phyloP scores from a whole-genome alignment of 148 eudicot genomes.

The Rhododendron williamsianum region DNA sequence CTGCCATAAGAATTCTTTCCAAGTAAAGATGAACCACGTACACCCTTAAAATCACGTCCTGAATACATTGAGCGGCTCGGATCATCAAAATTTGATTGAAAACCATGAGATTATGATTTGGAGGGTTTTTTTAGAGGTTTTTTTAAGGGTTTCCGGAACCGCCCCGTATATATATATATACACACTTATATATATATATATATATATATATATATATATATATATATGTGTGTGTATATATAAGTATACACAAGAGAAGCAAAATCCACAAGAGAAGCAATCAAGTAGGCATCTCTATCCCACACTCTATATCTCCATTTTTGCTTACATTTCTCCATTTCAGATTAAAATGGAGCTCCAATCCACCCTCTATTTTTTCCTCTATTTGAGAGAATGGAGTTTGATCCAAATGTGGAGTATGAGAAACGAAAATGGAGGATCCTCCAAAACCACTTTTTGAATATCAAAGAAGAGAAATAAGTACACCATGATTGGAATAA shows the following conservation, averaged over 20 bases:
- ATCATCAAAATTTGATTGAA: no score
- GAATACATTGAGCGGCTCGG: no score
- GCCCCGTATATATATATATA: background rate
- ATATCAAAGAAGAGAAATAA: no score
- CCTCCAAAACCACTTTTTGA: background rate
- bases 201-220: background rate
- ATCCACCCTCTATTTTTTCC: background rate
- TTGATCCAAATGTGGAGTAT: background rate
- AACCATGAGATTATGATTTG: no score
- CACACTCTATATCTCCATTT: background rate
- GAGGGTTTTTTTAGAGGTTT: no score
- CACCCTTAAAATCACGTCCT: no score
- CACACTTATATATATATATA: background rate
- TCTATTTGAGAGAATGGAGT: background rate
- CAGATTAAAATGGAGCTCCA: background rate
- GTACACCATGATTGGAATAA: no score
- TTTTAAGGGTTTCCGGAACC: no score
- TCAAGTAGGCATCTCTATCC: background rate
- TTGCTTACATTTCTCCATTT: background rate
- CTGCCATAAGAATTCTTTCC: background rate
- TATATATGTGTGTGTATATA: background rate
- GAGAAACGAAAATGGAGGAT: background rate
- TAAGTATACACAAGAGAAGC: no score
- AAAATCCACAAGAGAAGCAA: background rate
- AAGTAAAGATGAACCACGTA: background rate